phyloP scores from a whole-genome alignment of 495 filamentous ascomycete species.

The Aspergillus affinis region DNA sequence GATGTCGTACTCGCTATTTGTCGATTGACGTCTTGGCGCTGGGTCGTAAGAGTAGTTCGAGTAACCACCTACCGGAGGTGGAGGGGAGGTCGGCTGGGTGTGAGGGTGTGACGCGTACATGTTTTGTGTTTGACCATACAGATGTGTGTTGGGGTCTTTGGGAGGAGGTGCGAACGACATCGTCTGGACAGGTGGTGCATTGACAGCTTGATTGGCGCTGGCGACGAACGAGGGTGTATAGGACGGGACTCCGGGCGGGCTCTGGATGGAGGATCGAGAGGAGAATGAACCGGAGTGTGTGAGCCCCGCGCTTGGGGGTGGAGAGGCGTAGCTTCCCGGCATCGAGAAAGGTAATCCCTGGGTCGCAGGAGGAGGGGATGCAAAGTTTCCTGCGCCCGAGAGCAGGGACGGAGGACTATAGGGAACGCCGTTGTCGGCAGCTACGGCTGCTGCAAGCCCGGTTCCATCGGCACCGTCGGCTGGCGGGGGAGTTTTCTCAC shows the following conservation, averaged over 20 bases:
- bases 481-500: slow-evolving; percentile 88
- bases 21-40: slow-evolving; percentile 32
- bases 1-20: slow-evolving; percentile 56
- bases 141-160: slow-evolving; percentile 46
- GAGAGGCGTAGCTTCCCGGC: slow-evolving; percentile 33
- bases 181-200: slow-evolving; percentile 17
- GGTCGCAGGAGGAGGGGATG: slow-evolving; percentile 27
- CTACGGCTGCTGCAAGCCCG: slow-evolving; percentile 67
- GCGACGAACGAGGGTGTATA: slow-evolving; percentile 35
- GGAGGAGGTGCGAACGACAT: slow-evolving; percentile 47
- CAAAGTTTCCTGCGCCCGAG: slow-evolving; percentile 30
- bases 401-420: slow-evolving; percentile 42
- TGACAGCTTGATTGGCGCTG: slow-evolving; percentile 12
- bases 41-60: slow-evolving; percentile 56
- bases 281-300: slow-evolving; percentile 30
- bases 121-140: slow-evolving; percentile 33
- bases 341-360: slow-evolving; percentile 31
- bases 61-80: slow-evolving; percentile 48
- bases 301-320: slow-evolving; percentile 38
- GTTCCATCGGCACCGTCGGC: slow-evolving; percentile 69
- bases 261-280: slow-evolving; percentile 23
- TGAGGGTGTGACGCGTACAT: slow-evolving; percentile 16
- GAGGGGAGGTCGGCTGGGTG: slow-evolving; percentile 19
- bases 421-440: slow-evolving; percentile 56
- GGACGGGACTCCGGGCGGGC: slow-evolving; percentile 30